Conservation (phyloP, 441 rosid species). For the Populus hybrid region DNA sequence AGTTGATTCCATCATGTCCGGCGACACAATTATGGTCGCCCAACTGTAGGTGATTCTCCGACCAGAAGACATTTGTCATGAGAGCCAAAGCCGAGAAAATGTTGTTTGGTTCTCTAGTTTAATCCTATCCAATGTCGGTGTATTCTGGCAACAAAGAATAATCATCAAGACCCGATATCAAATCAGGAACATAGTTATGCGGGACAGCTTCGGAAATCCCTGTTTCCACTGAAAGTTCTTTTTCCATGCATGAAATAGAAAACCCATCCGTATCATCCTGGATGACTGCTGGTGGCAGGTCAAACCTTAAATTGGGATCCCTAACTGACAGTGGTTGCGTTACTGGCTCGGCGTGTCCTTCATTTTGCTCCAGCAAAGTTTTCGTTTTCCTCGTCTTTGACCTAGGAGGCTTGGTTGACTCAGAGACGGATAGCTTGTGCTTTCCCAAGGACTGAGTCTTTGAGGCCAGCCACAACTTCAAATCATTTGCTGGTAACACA, state of each 20-base stretch:
- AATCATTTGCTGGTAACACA: conserved; percentile 58
- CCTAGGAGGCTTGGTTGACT: conserved; percentile 55
- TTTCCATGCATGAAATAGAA: conserved; percentile 27
- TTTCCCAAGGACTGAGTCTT: conserved; percentile 66
- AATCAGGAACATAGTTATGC: conserved; percentile 44
- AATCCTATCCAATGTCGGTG: conserved; percentile 56
- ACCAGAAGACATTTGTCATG: background rate
- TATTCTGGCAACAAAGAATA: conserved; percentile 52
- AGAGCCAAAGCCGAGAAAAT: conserved; percentile 10
- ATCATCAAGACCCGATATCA: conserved; percentile 68
- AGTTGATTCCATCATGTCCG: background rate
- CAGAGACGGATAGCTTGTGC: conserved; percentile 61
- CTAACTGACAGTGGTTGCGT: conserved; percentile 30
- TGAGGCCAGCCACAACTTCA: conserved; percentile 42
- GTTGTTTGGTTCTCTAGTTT: background rate
- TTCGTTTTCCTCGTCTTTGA: conserved; percentile 63
- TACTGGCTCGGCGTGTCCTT: conserved; percentile 36
- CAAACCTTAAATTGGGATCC: conserved; percentile 56
- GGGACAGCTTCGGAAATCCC: conserved; percentile 33
- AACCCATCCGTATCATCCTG: conserved; percentile 22
- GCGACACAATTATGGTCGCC: background rate
- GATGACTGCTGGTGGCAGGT: conserved; percentile 30
- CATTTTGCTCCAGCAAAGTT: conserved; percentile 40
- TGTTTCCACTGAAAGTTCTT: conserved; percentile 32
- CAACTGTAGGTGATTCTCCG: background rate